Evolutionary conservation across 805 yeast genomes (phyloP), one percentile per base, ranked within the genome.

Genomic region (Saccharomycopsis sp.): DNA sequence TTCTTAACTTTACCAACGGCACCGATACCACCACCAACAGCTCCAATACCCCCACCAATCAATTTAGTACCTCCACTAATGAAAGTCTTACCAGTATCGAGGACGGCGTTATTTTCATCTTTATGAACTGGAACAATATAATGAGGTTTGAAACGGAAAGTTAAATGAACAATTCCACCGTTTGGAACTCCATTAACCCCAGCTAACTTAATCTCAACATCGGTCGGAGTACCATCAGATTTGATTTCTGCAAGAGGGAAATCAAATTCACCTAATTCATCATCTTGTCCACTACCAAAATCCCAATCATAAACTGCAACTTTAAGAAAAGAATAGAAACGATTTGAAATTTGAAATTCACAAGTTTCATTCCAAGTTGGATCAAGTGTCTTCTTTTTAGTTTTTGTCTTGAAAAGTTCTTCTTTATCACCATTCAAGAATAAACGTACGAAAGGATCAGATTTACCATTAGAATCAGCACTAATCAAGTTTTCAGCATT

Each of bases 381-480:
- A 44, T 82, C 72, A 51, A 92, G 67, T 0, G 96, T 86, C 69
- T 80, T 87, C 70, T 88, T 92, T 46, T 74, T 66, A 21, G 79
- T 79, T 61, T 84, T 79, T 28, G 95, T 73, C 64, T 85, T 86
- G 66, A 64, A 76, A 45, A 82, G 66, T 26, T 62, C 57, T 23
- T 73, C 73, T 40, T 69, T 69, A 13, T 64, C 66, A 31, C 79
- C 79, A 60, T 88, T 77, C 52, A 85, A 55, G 53, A 68, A 76
- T 47, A 86, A 69, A 52, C 76, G 72, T 45, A 76, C 69, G 57
- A 77, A 89, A 41, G 99, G 99, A 61, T 92, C 99, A 3, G 96
- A 85, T 57, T 82, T 81, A 37, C 97, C 97, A 51, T 79, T 80
- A 23, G 83, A 66, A 61, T 92, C 99, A n/a, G 88, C 94, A 12